Evolutionary conservation across 768 basidiomycete species (phyloP).

Genomic region (Calocera viscosa): DNA sequence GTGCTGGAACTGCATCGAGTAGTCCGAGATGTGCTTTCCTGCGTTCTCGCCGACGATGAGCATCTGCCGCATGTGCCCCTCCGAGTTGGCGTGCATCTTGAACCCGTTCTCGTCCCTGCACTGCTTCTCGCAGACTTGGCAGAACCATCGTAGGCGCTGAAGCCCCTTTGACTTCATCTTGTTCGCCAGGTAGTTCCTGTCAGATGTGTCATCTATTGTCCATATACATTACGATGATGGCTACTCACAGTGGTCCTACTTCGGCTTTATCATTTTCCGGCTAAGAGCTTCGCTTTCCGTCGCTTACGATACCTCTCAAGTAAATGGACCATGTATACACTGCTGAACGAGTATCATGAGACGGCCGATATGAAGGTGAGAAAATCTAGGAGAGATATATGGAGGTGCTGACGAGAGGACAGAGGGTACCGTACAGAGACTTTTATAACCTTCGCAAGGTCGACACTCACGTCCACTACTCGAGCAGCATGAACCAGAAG

Average conservation of each 20-base stretch:
- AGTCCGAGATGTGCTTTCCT: slow-evolving; percentile 80
- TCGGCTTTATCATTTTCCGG: slow-evolving; percentile 63
- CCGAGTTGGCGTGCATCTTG: slow-evolving; percentile 83
- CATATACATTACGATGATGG: not conserved
- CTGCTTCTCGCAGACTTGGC: slow-evolving; percentile 98
- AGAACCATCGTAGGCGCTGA: slow-evolving; percentile 94
- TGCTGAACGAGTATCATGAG: slow-evolving; percentile 89
- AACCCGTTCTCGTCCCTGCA: slow-evolving; percentile 98
- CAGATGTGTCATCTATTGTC: not conserved
- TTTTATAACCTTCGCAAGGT: slow-evolving; percentile 98
- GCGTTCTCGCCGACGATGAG: slow-evolving; percentile 91
- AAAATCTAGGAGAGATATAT: not conserved
- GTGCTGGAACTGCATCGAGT: slow-evolving; percentile 75
- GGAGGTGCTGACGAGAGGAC: not conserved
- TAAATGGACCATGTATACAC: slow-evolving; percentile 86
- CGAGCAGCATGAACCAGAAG: slow-evolving; percentile 99
- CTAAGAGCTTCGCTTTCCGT: slow-evolving; percentile 90
- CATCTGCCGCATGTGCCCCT: slow-evolving; percentile 92
- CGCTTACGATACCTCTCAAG: slow-evolving; percentile 80
- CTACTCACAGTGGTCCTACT: slow-evolving; percentile 62
- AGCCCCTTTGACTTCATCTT: slow-evolving; percentile 96
- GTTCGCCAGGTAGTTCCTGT: slow-evolving; percentile 68
- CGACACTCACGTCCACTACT: slow-evolving; percentile 97
- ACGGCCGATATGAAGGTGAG: slow-evolving; percentile 90
- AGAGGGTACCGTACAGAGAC: slow-evolving; percentile 85